These are phyloP conservation scores for Nicotiana paniculata DNA, from an alignment of 257 asterid species.

Conservation along the genomic window DNA sequence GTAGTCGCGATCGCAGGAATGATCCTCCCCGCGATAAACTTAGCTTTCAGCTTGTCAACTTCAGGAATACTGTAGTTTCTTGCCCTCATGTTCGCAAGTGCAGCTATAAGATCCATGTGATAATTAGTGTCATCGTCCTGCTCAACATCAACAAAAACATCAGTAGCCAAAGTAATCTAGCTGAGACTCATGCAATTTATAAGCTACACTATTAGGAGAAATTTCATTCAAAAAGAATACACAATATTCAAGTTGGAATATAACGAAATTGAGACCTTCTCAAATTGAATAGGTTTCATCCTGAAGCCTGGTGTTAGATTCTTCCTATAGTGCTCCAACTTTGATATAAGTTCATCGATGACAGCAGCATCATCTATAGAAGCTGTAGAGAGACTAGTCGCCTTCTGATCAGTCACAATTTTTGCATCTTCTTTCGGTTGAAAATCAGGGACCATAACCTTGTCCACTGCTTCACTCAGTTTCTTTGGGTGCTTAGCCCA, in stretches of 20 bases:
- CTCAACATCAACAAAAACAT: background rate
- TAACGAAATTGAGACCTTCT: constrained; percentile 45
- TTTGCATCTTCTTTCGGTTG: constrained; percentile 63
- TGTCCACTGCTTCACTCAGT: constrained; percentile 61
- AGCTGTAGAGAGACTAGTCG: constrained; percentile 67
- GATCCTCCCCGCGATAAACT: constrained; percentile 86
- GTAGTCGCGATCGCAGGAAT: constrained; percentile 92
- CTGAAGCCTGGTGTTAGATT: constrained; percentile 47
- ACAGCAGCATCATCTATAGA: constrained; percentile 76
- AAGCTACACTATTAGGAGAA: background rate
- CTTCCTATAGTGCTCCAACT: constrained; percentile 58
- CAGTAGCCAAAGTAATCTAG: background rate
- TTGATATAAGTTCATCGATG: constrained; percentile 53
- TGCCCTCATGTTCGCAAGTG: constrained; percentile 96
- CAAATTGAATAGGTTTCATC: constrained; percentile 92
- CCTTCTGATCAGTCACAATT: constrained; percentile 87
- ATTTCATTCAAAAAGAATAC: background rate
- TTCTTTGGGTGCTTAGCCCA: constrained; percentile 74
- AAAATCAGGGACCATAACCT: constrained; percentile 58
- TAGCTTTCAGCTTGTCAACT: constrained; percentile 87
- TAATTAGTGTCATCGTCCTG: constrained; percentile 91
- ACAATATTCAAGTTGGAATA: background rate
- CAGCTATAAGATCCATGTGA: constrained; percentile 89
- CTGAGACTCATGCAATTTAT: background rate
- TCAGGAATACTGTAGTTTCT: constrained; percentile 83